Evolutionary conservation across 176 grass and related monocot species (phyloP), one percentile per base, ranked within the genome.

Genomic region (Thinopyrum elongatum): DNA sequence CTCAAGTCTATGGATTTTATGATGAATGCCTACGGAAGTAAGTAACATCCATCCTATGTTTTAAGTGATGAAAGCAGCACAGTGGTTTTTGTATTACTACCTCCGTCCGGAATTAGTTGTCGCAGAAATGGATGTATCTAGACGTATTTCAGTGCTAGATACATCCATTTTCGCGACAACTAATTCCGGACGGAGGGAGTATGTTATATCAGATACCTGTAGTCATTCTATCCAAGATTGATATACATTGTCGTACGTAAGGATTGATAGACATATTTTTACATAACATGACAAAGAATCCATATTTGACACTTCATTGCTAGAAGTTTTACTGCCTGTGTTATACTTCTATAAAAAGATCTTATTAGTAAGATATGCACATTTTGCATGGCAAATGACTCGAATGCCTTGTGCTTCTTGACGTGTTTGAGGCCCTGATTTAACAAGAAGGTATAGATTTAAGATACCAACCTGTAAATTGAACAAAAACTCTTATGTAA

Each of bases 1-100:
- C 92, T 74, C 92, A 94, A 83, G 92, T 91, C 68, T 94, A 91
- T 91, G 92, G 92, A 41, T 94, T 94, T 80, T 94, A 94, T 82
- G 92, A 91, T 1, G 89, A 94, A 53, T 94, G 92, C 67, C 84
- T 94, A 62, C 80, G 92, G 74, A 94, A 94, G 92, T 94, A 35
- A 89, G 83, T 86, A 76, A 7, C 65, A 72, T 83, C 16, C 34
- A 79, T 79, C 12, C 7, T 61, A 5, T 57, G 12, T 76, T 53
- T 74, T 7, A 61, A 61, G 55, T 61, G 21, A 78, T 60, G 53
- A 36, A 62, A 60, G 19, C n/a, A 39, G 13, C 31, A 2, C 33
- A 16, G 0, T 60, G 6, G 31, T 38, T 62, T 17, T 39, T n/a
- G 0, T 39, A 11, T 79, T 79, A n/a, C n/a, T n/a, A n/a, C n/a